These are phyloP conservation scores for Rhodotorula diobovata DNA, from an alignment of 768 basidiomycete genomes.

Conservation along the genomic window DNA sequence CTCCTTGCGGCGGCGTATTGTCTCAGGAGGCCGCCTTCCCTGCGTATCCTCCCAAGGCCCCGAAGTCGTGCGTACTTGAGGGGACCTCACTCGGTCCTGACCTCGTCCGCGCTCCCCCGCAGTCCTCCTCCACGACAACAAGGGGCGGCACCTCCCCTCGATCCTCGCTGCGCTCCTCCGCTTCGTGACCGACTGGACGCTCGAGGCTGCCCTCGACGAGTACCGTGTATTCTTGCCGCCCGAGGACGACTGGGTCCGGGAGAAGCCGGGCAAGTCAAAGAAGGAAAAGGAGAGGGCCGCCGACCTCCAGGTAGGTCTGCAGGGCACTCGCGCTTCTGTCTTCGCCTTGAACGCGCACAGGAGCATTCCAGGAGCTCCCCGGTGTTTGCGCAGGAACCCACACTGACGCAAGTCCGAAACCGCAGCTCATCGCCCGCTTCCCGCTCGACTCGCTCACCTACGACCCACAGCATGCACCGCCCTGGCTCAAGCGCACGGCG, in stretches of 20 bases:
- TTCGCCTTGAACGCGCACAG: background rate
- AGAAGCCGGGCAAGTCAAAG: conserved; percentile 12
- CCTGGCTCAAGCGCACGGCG: conserved; percentile 17
- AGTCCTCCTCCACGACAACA: conserved; percentile 41
- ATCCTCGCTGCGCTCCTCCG: conserved; percentile 28
- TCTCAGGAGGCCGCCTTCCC: too few relatives aligned
- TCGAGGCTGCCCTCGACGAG: conserved; percentile 28
- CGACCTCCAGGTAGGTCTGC: conserved; percentile 25
- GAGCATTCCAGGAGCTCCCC: background rate
- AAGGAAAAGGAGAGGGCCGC: conserved; percentile 30
- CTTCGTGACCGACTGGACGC: conserved; percentile 24
- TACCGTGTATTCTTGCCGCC: conserved; percentile 34
- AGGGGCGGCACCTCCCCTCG: conserved; percentile 33
- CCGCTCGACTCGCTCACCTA: conserved; percentile 18
- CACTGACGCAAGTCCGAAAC: background rate
- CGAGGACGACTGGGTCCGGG: conserved; percentile 10
- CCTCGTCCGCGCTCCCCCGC: background rate
- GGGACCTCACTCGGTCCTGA: background rate
- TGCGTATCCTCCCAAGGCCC: too few relatives aligned
- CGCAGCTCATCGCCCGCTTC: conserved; percentile 35
- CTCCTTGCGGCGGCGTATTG: background rate
- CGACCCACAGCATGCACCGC: conserved; percentile 21
- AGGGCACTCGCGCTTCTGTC: too few relatives aligned
- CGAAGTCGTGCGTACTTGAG: too few relatives aligned
- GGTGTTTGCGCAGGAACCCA: background rate